Conservation (phyloP, 1,284 basidiomycete genomes). For the Athelia sp. region DNA sequence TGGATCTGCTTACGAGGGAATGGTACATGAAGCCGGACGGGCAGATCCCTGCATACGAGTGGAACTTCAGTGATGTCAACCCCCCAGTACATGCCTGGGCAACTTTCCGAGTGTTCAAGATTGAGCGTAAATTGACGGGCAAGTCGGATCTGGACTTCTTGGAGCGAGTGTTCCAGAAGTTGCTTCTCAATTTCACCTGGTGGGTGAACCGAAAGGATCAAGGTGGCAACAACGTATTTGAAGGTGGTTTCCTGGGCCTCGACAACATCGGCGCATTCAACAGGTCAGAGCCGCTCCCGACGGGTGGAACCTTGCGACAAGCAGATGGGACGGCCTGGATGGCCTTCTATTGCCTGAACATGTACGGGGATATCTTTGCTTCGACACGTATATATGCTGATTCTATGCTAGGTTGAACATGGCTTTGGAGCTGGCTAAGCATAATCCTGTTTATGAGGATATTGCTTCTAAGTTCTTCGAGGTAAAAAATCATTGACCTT, state of each 20-base stretch:
- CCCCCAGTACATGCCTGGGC: slow-evolving; percentile 98
- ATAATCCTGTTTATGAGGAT: slow-evolving; percentile 96
- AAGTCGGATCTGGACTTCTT: slow-evolving; percentile 89
- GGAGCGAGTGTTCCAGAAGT: slow-evolving; percentile 97
- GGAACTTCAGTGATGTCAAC: slow-evolving; percentile 98
- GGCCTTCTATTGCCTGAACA: slow-evolving; percentile 97
- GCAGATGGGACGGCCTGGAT: slow-evolving; percentile 99
- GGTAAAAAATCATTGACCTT: slow-evolving; percentile 36
- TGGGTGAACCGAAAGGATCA: slow-evolving; percentile 99
- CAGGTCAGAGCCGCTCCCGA: slow-evolving; percentile 93
- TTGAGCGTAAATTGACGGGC: slow-evolving; percentile 92
- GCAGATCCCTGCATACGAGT: slow-evolving; percentile 97
- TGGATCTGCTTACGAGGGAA: slow-evolving; percentile 93
- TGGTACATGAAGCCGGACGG: slow-evolving; percentile 99
- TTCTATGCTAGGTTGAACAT: slow-evolving; percentile 75
- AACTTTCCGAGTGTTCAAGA: slow-evolving; percentile 96
- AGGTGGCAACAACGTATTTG: slow-evolving; percentile 94
- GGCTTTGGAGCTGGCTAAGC: slow-evolving; percentile 95
- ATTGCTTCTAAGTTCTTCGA: slow-evolving; percentile 99
- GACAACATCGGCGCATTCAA: slow-evolving; percentile 99
- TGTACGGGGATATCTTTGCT: slow-evolving; percentile 59
- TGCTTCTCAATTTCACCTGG: slow-evolving; percentile 97
- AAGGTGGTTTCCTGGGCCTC: slow-evolving; percentile 95
- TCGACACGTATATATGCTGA: slow-evolving; percentile 3
- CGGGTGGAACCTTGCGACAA: slow-evolving; percentile 88